phyloP scores from a whole-genome alignment of 257 asterid species.

The Solanum infundibuliforme region DNA sequence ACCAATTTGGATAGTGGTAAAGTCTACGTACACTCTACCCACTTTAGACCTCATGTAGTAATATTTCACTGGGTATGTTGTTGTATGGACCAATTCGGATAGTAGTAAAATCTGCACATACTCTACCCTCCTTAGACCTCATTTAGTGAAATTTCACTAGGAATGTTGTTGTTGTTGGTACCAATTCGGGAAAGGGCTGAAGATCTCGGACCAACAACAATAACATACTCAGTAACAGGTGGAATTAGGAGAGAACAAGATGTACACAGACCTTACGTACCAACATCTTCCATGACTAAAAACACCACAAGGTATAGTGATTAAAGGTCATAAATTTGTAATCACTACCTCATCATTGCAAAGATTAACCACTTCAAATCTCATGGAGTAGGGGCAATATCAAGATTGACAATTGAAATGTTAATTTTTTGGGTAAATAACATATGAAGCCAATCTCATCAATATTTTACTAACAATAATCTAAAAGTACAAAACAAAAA shows the following conservation, averaged over 20 bases:
- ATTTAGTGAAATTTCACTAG: no score
- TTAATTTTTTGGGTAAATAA: neutral
- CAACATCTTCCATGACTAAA: neutral
- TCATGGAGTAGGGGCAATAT: neutral
- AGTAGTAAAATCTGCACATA: rapidly evolving
- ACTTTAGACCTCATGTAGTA: neutral
- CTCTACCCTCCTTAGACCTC: neutral
- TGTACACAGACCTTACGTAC: neutral
- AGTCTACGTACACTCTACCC: rapidly evolving
- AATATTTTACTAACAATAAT: neutral
- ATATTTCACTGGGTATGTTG: no score
- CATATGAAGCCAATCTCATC: neutral
- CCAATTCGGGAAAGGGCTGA: neutral
- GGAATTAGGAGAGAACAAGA: neutral
- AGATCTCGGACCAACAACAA: neutral
- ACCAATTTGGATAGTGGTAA: neutral
- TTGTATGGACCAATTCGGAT: neutral
- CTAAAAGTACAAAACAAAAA: neutral
- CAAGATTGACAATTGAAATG: neutral
- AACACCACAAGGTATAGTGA: neutral
- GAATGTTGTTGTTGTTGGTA: no score
- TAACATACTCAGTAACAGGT: neutral
- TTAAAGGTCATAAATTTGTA: neutral
- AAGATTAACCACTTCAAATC: neutral
- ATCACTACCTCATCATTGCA: neutral